These are phyloP conservation scores for Stellera chamaejasme DNA, from an alignment of 345 rosid genomes.

Conservation along the genomic window DNA sequence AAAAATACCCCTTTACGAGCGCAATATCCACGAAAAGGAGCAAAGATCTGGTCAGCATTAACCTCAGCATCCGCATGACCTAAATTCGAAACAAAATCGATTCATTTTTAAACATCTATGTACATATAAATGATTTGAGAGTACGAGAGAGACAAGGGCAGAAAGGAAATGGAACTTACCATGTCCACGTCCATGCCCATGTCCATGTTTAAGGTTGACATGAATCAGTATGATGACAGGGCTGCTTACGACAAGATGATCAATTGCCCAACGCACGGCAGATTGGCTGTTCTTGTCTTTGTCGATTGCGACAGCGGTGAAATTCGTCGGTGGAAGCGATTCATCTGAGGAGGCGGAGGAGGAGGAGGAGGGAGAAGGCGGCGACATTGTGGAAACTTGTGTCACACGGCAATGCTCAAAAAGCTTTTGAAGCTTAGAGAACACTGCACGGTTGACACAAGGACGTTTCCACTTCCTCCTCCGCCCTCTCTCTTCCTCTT, in stretches of 20 bases:
- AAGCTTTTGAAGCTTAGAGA: conserved; percentile 5
- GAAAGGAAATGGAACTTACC: conserved; percentile 58
- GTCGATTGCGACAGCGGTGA: conserved; percentile 71
- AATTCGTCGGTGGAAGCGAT: conserved; percentile 20
- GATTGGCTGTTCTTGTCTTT: conserved; percentile 73
- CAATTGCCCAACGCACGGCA: conserved; percentile 89
- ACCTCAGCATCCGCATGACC: conserved; percentile 21
- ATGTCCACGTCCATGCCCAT: conserved; percentile 38
- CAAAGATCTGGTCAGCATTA: conserved; percentile 42
- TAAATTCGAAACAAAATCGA: background rate
- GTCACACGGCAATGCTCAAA: background rate
- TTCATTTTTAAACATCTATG: background rate
- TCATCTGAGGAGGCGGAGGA: conserved; percentile 20
- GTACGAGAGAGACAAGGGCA: background rate
- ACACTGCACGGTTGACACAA: conserved; percentile 5
- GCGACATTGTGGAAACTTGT: conserved; percentile 19
- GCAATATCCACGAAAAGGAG: conserved; percentile 65
- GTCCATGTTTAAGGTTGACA: conserved; percentile 23
- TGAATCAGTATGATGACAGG: conserved; percentile 45
- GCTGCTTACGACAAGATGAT: conserved; percentile 40
- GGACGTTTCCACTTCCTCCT: background rate
- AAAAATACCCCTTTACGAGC: conserved; percentile 74
- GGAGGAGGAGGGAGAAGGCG: conserved; percentile 12
- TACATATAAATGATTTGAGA: too few relatives aligned
- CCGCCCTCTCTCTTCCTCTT: background rate